Evolutionary conservation across 169 alveolate species (phyloP), one percentile per base, ranked within the genome.

Genomic region (Toxoplasma gondii): DNA sequence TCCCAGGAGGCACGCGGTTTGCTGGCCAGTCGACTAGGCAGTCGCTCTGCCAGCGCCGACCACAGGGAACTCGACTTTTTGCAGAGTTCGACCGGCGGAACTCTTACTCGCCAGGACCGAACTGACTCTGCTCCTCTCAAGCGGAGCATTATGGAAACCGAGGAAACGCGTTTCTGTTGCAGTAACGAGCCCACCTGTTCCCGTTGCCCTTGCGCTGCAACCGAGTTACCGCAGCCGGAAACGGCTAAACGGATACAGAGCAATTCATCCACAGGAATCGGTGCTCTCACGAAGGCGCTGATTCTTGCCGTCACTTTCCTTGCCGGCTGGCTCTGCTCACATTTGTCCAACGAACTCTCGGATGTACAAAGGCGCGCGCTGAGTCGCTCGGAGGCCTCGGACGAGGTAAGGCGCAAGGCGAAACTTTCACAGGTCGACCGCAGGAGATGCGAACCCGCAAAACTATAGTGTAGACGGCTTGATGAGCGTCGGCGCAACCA

Each of bases 301-400:
- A 41, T 78, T 38, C 45, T 78, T n/a, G 86, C 45, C 86, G 86
- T 78, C 45, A 38, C 86, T 19, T 78, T 78, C 45, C 29, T 31
- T 2, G 39, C 86, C 31, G 86, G 86, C 39, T 78, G 86, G 86
- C 27, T 78, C 19, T 78, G 86, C 45, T 78, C 86, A 16, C 74
- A 31, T 27, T 16, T 64, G n/a, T 27, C 74, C 74, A 22, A 22
- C 74, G 74, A 64, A 16, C 22, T 64, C 74, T 27, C 58, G 58
- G 12, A 49, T 49, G 58, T 49, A 7, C 58, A 49, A 12, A 49
- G 58, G 58, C 58, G 12, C 58, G 4, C 58, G 58, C 58, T 49
- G 58, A 49, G 58, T 12, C 58, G 58, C 58, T 49, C 58, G 58
- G 58, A 49, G 58, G 58, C 12, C 58, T n/a, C n/a, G n/a, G 58